Evolutionary conservation across 345 rosid species (phyloP).

Genomic region (Acer negundo): DNA sequence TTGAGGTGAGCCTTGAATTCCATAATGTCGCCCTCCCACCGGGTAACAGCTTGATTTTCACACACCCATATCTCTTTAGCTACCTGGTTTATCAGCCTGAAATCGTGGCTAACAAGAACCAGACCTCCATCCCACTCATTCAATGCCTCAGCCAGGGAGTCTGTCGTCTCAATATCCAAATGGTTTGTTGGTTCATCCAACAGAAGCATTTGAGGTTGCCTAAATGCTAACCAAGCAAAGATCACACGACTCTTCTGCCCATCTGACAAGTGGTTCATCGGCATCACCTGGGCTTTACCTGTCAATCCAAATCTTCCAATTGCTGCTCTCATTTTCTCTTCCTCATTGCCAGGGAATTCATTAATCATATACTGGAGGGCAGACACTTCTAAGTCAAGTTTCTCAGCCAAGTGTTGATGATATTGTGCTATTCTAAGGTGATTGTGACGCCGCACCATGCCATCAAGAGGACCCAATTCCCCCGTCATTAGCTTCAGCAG

Average conservation of each 20-base stretch:
- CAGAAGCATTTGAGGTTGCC: conserved; percentile 93
- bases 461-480: conserved; percentile 77
- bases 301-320: conserved; percentile 88
- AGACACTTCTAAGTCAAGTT: conserved; percentile 79
- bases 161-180: conserved; percentile 96
- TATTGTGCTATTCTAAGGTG: conserved; percentile 92
- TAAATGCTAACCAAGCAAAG: conserved; percentile 92
- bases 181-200: conserved; percentile 98
- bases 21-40: conserved; percentile 88
- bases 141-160: conserved; percentile 85
- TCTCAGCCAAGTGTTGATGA: conserved; percentile 96
- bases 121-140: conserved; percentile 89
- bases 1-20: conserved; percentile 76
- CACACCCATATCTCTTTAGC: conserved; percentile 92
- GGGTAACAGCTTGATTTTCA: conserved; percentile 65
- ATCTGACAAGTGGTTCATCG: conserved; percentile 95
- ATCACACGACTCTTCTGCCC: conserved; percentile 97
- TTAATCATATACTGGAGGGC: conserved; percentile 84
- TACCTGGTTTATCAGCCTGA: conserved; percentile 89
- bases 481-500: conserved; percentile 98
- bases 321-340: conserved; percentile 94
- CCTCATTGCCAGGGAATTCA: conserved; percentile 93
- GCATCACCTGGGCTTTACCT: conserved; percentile 97
- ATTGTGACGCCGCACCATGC: conserved; percentile 98
- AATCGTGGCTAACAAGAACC: conserved; percentile 89